phyloP scores from a whole-genome alignment of 805 yeast genomes.

The Blastobotrys chiropterorum region DNA sequence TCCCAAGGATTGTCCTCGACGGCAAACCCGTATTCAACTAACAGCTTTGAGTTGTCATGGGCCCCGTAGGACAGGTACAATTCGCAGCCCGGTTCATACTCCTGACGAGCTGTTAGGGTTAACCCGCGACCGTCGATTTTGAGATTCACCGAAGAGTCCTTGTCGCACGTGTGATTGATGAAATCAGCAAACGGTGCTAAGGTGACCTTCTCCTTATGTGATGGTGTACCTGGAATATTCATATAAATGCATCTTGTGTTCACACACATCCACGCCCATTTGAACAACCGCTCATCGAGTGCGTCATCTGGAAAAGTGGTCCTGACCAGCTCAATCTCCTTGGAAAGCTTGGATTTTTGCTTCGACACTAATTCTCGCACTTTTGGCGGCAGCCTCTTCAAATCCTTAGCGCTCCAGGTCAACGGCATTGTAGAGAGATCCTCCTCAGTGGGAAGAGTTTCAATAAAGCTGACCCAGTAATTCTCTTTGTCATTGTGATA shows the following conservation, averaged over 20 bases:
- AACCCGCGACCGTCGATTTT: conserved; percentile 45
- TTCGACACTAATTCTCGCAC: conserved; percentile 15
- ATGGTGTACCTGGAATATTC: conserved; percentile 34
- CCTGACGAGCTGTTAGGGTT: conserved; percentile 39
- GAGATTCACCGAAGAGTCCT: conserved; percentile 20
- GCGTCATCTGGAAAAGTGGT: background rate
- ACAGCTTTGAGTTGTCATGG: conserved; percentile 74
- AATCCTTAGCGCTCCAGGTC: conserved; percentile 43
- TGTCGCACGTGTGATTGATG: conserved; percentile 57
- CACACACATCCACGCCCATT: conserved; percentile 80
- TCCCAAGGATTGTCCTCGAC: conserved; percentile 59
- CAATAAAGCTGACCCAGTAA: conserved; percentile 66
- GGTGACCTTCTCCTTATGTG: conserved; percentile 60
- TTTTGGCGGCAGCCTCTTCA: conserved; percentile 16
- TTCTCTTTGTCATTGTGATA: conserved; percentile 28
- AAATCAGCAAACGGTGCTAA: conserved; percentile 90
- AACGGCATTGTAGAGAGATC: conserved; percentile 59
- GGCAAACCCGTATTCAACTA: conserved; percentile 84
- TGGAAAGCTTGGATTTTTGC: conserved; percentile 42
- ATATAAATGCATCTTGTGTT: conserved; percentile 88
- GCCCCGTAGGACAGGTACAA: conserved; percentile 77
- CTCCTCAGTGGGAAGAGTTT: conserved; percentile 49
- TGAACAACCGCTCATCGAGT: conserved; percentile 26
- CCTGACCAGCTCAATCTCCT: conserved; percentile 27
- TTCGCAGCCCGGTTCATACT: conserved; percentile 45